Base-by-base conservation (phyloP, 169 alveolate genomes). In the Plasmodium berghei region DNA sequence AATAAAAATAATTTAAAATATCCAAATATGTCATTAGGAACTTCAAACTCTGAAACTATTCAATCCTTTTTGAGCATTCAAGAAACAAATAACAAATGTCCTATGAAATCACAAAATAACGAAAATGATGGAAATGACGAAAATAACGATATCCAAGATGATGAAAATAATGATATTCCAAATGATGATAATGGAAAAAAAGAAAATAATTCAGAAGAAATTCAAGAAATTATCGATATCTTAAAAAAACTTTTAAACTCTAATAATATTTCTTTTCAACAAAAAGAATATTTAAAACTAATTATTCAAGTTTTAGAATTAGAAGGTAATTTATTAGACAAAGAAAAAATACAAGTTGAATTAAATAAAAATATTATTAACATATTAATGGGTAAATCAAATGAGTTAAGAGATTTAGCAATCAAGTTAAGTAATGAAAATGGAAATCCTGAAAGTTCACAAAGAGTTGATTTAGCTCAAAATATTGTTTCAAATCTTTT, bases 391-490 rank as follows among this genome's bases (percentile, higher is more conserved):
- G 83, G 72, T 1, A 83, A 83, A 72, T 83, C 90, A 34, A 45
- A 83, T 55, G 85, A 83, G 18, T n/a, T 83, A 24, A 83, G 64
- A 67, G 42, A 67, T 49, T 54, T 83, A 0, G 90, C 90, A 14
- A 42, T 83, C 4, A n/a, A 20, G 5, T 61, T 83, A 56, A 83
- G 71, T 42, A 83, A 80, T 16, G 90, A 62, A 54, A 71, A 67
- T 18, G 72, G 72, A 40, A 72, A 69, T 16, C 18, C 22, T 14
- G 85, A 67, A 67, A 28, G 83, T 40, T 67, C 75, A 56, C 90
- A 83, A 67, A 26, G 90, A 18, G 90, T 83, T 0, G 90, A 83
- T 45, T 28, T 83, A 24, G 90, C 90, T 1, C 90, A 83, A 54
- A 83, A 83, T 26, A 83, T 83, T 16, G 90, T 83, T 4, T 83